phyloP scores from a whole-genome alignment of 2,329 filamentous ascomycete genomes.

The Ophiocordyceps australis region DNA sequence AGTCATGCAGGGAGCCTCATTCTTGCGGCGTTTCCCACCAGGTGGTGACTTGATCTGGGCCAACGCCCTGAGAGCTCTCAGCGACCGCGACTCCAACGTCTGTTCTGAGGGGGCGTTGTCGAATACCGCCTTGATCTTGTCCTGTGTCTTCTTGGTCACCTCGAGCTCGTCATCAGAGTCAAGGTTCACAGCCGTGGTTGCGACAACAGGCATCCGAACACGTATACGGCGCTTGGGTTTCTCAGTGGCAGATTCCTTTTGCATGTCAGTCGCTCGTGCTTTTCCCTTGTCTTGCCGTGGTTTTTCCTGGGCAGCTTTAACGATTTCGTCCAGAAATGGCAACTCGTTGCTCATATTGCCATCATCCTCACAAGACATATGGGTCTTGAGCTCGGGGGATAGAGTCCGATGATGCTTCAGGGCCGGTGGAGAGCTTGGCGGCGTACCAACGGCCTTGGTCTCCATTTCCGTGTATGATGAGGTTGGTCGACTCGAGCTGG shows the following conservation, averaged over 20 bases:
- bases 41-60: slow-evolving; percentile 52
- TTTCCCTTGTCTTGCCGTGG: slow-evolving; percentile 45
- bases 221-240: slow-evolving; percentile 28
- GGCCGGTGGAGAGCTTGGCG: slow-evolving; percentile 50
- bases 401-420: slow-evolving; percentile 17
- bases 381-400: too few relatives aligned
- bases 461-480: slow-evolving; percentile 35
- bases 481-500: slow-evolving; percentile 37
- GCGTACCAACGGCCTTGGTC: slow-evolving; percentile 37
- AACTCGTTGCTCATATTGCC: slow-evolving; percentile 19
- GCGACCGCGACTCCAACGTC: slow-evolving; percentile 41
- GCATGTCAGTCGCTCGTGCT: slow-evolving; percentile 11
- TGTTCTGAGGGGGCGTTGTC: slow-evolving; percentile 47
- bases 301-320: slow-evolving; percentile 12
- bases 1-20: slow-evolving; percentile 40
- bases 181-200: slow-evolving; percentile 19
- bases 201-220: slow-evolving; percentile 26
- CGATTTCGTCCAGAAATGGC: slow-evolving; percentile 17
- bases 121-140: slow-evolving; percentile 45
- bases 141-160: slow-evolving; percentile 31
- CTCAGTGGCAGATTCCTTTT: too few relatives aligned
- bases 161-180: slow-evolving; percentile 46
- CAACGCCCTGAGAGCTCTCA: slow-evolving; percentile 53
- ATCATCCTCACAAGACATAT: too few relatives aligned
- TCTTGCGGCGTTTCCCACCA: slow-evolving; percentile 25